Evolutionary conservation across 208 protist species (phyloP).

Genomic region (Leptomonas pyrrhocoris): DNA sequence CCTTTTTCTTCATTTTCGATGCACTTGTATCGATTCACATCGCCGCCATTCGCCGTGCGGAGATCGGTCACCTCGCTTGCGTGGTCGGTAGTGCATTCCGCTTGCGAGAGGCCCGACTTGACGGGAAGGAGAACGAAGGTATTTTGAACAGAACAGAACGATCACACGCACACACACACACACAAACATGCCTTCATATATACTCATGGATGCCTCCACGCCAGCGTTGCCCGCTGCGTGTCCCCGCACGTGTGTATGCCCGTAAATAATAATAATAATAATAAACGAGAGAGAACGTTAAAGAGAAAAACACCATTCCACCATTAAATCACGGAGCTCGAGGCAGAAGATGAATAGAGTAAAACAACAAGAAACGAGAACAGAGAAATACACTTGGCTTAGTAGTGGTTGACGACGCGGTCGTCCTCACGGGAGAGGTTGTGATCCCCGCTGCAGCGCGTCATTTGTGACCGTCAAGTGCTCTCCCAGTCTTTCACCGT

Average conservation of each 20-base stretch:
- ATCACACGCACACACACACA: background rate
- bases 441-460: background rate
- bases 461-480: background rate
- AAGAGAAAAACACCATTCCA: too few relatives aligned
- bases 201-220: too few relatives aligned
- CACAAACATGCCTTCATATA: background rate
- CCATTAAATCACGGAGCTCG: too few relatives aligned
- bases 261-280: too few relatives aligned
- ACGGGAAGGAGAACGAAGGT: too few relatives aligned
- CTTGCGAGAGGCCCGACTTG: background rate
- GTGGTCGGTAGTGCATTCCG: constrained; percentile 15
- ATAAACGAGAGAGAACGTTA: too few relatives aligned
- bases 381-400: background rate
- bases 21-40: too few relatives aligned
- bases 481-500: too few relatives aligned
- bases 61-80: background rate
- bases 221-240: too few relatives aligned
- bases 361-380: constrained; percentile 11
- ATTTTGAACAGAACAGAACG: too few relatives aligned
- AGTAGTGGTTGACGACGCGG: background rate
- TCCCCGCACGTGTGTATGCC: too few relatives aligned
- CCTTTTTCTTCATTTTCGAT: too few relatives aligned
- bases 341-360: background rate
- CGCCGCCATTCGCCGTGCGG: constrained; percentile 4
- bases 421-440: background rate